A percentile compares a stretch with the other conserved stretches of the same genome.
These are phyloP conservation scores for Mucor indicus DNA, from an alignment of 371 early-diverging fungal genomes.

Conservation along the genomic window DNA sequence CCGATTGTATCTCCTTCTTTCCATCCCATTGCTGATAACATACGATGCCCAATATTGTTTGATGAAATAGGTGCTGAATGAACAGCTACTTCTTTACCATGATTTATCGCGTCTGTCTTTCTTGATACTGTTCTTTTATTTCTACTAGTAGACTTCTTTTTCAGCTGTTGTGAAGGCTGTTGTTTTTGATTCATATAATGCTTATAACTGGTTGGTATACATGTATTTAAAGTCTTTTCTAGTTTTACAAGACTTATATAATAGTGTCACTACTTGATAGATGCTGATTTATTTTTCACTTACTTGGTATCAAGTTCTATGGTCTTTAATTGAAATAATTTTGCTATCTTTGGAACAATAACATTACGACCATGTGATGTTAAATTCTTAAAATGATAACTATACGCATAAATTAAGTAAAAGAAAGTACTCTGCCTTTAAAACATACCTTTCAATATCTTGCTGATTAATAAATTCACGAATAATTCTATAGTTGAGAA, in stretches of 20 bases:
- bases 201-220: constrained; percentile 1
- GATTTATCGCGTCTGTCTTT: constrained; percentile 5
- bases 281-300: constrained; percentile 2
- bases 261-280: neutral
- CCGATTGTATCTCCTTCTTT: constrained; percentile 81
- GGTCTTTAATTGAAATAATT: constrained; percentile 13
- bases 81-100: constrained; percentile 59
- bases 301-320: neutral
- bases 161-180: neutral
- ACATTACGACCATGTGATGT: constrained; percentile 11
- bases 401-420: neutral
- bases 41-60: constrained; percentile 74
- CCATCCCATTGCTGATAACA: constrained; percentile 84
- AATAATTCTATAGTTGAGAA: no score
- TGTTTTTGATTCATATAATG: neutral
- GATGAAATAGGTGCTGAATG: constrained; percentile 60
- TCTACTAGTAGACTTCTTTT: neutral
- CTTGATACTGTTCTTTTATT: constrained; percentile 1
- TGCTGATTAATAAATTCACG: no score
- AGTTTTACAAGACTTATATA: constrained; percentile 2
- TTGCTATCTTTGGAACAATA: constrained; percentile 14
- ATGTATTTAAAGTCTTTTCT: constrained; percentile 4
- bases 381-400: constrained; percentile 1
- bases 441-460: neutral
- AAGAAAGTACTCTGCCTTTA: no score